Evolutionary conservation across 192 early-diverging fungal genomes (phyloP).

Genomic region (Linnemannia exigua): DNA sequence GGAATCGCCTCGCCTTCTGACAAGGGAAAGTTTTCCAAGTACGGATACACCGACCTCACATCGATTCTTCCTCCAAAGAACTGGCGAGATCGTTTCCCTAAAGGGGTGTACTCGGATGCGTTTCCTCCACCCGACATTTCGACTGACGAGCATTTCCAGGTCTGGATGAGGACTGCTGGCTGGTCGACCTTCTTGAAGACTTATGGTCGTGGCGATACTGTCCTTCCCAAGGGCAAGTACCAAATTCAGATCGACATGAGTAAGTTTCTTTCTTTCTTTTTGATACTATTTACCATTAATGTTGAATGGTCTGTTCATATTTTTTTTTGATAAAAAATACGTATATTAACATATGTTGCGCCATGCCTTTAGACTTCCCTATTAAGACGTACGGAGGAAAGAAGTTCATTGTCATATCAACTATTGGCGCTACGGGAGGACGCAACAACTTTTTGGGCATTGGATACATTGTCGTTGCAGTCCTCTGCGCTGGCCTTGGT

Average conservation of each 20-base stretch:
- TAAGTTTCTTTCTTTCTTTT: slow-evolving; percentile 53
- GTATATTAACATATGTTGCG: background rate
- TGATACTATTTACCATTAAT: too few relatives aligned
- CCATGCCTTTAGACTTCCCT: slow-evolving; percentile 78
- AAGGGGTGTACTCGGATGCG: slow-evolving; percentile 58
- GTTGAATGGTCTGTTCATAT: too few relatives aligned
- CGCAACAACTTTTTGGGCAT: slow-evolving; percentile 96
- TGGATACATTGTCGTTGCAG: slow-evolving; percentile 92
- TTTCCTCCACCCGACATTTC: slow-evolving; percentile 80
- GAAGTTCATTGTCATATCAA: slow-evolving; percentile 94
- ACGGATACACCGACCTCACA: slow-evolving; percentile 69
- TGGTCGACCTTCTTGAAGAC: slow-evolving; percentile 95
- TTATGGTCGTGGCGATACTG: slow-evolving; percentile 81
- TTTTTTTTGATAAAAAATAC: too few relatives aligned
- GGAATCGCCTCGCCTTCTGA: slow-evolving; percentile 93
- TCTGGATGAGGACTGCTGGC: slow-evolving; percentile 97
- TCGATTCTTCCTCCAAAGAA: slow-evolving; percentile 83
- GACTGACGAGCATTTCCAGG: slow-evolving; percentile 85
- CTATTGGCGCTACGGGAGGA: slow-evolving; percentile 92
- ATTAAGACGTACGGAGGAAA: slow-evolving; percentile 91
- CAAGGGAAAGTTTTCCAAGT: slow-evolving; percentile 66
- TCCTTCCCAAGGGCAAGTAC: slow-evolving; percentile 77
- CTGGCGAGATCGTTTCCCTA: slow-evolving; percentile 79
- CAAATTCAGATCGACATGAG: slow-evolving; percentile 78
- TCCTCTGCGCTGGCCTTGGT: slow-evolving; percentile 90